Conservation (phyloP, 495 filamentous ascomycete genomes). For the Monascus purpureus region DNA sequence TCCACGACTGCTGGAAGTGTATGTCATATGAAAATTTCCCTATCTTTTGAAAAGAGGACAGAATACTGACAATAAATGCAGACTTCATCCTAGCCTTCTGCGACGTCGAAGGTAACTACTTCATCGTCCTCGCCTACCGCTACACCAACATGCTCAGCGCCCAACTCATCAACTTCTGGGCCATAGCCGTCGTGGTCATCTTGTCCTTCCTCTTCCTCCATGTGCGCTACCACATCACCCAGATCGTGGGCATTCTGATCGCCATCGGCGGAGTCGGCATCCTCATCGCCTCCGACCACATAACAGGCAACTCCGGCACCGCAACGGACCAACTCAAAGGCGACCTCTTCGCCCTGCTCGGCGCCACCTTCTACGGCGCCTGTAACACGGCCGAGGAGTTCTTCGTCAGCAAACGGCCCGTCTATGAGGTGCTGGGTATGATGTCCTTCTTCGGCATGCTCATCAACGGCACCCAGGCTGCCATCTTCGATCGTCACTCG, state of each 20-base stretch:
- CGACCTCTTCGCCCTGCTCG: conserved; percentile 79
- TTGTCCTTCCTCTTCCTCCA: conserved; percentile 68
- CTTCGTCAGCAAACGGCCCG: conserved; percentile 69
- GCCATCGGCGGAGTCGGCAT: conserved; percentile 89
- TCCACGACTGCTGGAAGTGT: conserved; percentile 77
- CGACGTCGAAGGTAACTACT: conserved; percentile 96
- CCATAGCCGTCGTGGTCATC: conserved; percentile 82
- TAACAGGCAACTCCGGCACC: conserved; percentile 48
- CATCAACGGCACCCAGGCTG: conserved; percentile 83
- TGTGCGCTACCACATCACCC: conserved; percentile 77
- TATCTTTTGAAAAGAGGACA: too few species aligned
- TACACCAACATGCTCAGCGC: conserved; percentile 85
- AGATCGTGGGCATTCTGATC: conserved; percentile 74
- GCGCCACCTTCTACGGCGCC: conserved; percentile 83
- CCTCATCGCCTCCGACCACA: conserved; percentile 76
- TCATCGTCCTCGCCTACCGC: conserved; percentile 84
- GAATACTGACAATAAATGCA: conserved; percentile 14
- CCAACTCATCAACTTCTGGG: conserved; percentile 97
- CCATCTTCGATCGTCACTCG: conserved; percentile 70
- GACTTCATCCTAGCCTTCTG: conserved; percentile 81
- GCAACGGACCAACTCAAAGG: conserved; percentile 38
- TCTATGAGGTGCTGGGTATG: conserved; percentile 90
- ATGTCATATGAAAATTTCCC: too few species aligned
- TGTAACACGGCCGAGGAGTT: conserved; percentile 88
- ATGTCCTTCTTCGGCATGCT: conserved; percentile 76